Conservation (phyloP, 176 grass and related monocot genomes). For the Stipa capillata region DNA sequence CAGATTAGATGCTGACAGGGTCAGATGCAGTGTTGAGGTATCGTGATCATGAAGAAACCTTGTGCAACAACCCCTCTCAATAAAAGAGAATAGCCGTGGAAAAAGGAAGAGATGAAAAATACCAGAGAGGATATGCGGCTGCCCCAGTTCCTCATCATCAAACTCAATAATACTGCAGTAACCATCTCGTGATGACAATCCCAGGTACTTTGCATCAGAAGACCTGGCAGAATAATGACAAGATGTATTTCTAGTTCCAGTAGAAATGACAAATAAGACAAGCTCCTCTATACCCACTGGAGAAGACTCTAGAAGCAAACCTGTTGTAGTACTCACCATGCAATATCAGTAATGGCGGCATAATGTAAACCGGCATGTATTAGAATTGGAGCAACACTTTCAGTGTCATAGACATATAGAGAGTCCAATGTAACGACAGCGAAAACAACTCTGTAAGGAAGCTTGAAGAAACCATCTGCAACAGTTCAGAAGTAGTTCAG, state of each 20-base stretch:
- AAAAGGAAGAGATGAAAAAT: conserved; percentile 6
- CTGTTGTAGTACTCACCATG: conserved; percentile 51
- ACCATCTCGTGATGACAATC: conserved; percentile 75
- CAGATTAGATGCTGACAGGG: background rate
- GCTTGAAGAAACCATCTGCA: conserved; percentile 83
- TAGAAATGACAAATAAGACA: background rate
- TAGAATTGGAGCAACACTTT: conserved; percentile 72
- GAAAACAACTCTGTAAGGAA: conserved; percentile 88
- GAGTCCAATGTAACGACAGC: conserved; percentile 87
- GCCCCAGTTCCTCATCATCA: conserved; percentile 68
- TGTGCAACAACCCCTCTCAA: too few relatives aligned
- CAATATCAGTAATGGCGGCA: conserved; percentile 95
- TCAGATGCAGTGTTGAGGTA: background rate
- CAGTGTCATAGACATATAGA: conserved; percentile 86
- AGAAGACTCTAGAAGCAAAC: background rate
- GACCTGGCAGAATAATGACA: conserved; percentile 45
- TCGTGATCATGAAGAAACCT: background rate
- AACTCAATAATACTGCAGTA: conserved; percentile 97
- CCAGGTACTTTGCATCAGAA: conserved; percentile 77
- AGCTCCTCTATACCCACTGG: background rate
- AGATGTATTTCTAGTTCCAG: background rate
- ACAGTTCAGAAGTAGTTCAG: conserved; percentile 1
- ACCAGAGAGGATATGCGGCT: conserved; percentile 49
- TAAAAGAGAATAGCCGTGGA: background rate
- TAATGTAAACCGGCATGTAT: conserved; percentile 90